Percentiles rank a stretch among this genome's conserved stretches.
These are phyloP conservation scores for Mycosphaerella arachidis DNA, from an alignment of 2,329 filamentous ascomycete species.

Conservation along the genomic window DNA sequence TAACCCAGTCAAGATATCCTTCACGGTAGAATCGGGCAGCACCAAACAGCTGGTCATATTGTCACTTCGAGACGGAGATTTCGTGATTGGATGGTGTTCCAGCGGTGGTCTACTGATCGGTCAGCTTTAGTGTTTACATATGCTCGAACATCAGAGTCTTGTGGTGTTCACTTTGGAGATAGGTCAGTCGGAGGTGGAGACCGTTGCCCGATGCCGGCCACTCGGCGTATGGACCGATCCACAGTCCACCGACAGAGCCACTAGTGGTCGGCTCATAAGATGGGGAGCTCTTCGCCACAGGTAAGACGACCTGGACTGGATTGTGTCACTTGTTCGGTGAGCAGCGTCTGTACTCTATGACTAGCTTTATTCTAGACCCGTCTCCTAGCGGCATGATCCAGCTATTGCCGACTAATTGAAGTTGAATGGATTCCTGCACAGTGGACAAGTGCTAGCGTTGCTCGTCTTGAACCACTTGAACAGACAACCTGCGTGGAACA, in stretches of 20 bases:
- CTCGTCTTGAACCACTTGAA: constrained; percentile 97
- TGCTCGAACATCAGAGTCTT: not conserved
- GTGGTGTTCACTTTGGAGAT: not conserved
- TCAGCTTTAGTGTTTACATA: not conserved
- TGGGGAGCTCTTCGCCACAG: too few species aligned
- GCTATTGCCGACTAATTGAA: constrained; percentile 42
- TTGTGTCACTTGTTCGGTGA: too few species aligned
- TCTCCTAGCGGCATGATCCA: not conserved
- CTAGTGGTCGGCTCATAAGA: not conserved
- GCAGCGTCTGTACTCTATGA: not conserved
- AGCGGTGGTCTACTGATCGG: not conserved
- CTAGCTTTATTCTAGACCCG: not conserved
- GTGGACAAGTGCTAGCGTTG: constrained; percentile 83
- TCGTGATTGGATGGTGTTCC: not conserved
- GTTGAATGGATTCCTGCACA: constrained; percentile 85
- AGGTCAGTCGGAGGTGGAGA: not conserved
- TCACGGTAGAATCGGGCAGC: constrained; percentile 11
- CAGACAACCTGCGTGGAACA: constrained; percentile 84
- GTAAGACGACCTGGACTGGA: too few species aligned
- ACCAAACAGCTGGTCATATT: constrained; percentile 6
- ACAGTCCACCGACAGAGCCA: not conserved
- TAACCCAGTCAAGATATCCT: constrained; percentile 7
- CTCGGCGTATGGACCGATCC: not conserved
- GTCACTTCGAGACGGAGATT: not conserved
- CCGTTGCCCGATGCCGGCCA: not conserved